Evolutionary conservation across 2,329 filamentous ascomycete species (phyloP), one percentile per base, ranked within the genome.

Genomic region (Colletotrichum sp.): DNA sequence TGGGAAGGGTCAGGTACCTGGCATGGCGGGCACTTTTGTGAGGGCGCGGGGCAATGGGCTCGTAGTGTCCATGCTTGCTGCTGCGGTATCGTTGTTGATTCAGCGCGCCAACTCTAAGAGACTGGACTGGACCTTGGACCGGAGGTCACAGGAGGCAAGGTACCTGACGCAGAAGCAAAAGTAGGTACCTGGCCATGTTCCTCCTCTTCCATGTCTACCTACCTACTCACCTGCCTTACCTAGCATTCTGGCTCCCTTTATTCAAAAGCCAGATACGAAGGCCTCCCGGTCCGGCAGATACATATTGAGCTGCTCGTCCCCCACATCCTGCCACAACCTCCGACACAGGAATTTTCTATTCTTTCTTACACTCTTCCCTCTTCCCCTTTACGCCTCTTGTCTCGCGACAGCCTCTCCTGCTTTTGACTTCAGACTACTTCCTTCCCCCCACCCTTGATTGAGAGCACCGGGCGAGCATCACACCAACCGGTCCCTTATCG

Each of bases 231-330:
- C 39, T 48, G 39, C 39, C 39, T 48, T 48, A 48, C 55, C 30
- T 55, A 36, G 65, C 26, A 36, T 52, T 28, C 39, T 24, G n/a
- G 24, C 43, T 72, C 48, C 71, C 57, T 72, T 76, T 32, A 34
- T 59, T 59, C 16, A 3, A 59, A n/a, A 16, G 52, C 18, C 39
- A 59, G 55, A 76, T 65, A 72, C 70, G 63, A 73, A 69, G 69
- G 57, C 76, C 61, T 79, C 78, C 75, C 64, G 26, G 77, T 74
- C 57, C 69, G 72, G 61, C 70, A 69, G 71, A 77, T 75, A 75
- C 73, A 75, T 75, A 75, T 75, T 72, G 73, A 75, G 67, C 70
- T 39, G 66, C 72, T 77, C 66, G 43, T 77, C 70, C 77, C 67
- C 76, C 74, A 76, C 77, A 70, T 30, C 52, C 72, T 67, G 30